A percentile compares a stretch with the other conserved stretches of the same genome.
Conservation (phyloP, 768 basidiomycete genomes). For the Melanogaster broomeanus region DNA sequence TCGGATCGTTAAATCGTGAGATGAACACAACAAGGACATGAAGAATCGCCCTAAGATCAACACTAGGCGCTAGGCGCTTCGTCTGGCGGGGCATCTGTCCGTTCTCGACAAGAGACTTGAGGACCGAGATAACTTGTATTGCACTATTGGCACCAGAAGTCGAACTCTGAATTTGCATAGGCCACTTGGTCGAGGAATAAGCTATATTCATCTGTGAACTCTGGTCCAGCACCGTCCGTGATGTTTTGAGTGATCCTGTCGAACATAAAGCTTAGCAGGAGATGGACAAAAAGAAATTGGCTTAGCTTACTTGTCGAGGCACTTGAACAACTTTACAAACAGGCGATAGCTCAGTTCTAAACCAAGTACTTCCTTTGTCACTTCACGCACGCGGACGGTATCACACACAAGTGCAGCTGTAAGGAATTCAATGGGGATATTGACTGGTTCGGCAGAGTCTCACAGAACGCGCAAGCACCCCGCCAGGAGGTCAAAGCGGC, state of each 20-base stretch:
- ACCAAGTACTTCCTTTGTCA: slow-evolving; percentile 79
- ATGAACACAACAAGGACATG: slow-evolving; percentile 65
- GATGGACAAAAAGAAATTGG: background rate
- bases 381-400: slow-evolving; percentile 69
- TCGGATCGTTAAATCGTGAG: slow-evolving; percentile 54
- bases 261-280: slow-evolving; percentile 1
- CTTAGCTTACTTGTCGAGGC: slow-evolving; percentile 68
- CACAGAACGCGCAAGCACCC: slow-evolving; percentile 61
- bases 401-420: slow-evolving; percentile 70
- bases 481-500: slow-evolving; percentile 49
- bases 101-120: slow-evolving; percentile 81
- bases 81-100: slow-evolving; percentile 54
- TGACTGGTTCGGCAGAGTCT: slow-evolving; percentile 58
- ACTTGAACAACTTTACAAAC: slow-evolving; percentile 65
- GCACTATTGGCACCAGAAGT: slow-evolving; percentile 11
- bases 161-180: background rate
- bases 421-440: slow-evolving; percentile 65
- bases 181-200: slow-evolving; percentile 76
- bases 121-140: slow-evolving; percentile 66
- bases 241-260: slow-evolving; percentile 54
- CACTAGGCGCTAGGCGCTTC: slow-evolving; percentile 60
- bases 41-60: slow-evolving; percentile 65
- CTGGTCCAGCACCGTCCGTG: slow-evolving; percentile 46
- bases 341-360: slow-evolving; percentile 72
- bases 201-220: slow-evolving; percentile 37